Percentiles rank a stretch among this genome's conserved stretches.
phyloP scores from a whole-genome alignment of 768 basidiomycete species.

The Lactarius akahatsu region DNA sequence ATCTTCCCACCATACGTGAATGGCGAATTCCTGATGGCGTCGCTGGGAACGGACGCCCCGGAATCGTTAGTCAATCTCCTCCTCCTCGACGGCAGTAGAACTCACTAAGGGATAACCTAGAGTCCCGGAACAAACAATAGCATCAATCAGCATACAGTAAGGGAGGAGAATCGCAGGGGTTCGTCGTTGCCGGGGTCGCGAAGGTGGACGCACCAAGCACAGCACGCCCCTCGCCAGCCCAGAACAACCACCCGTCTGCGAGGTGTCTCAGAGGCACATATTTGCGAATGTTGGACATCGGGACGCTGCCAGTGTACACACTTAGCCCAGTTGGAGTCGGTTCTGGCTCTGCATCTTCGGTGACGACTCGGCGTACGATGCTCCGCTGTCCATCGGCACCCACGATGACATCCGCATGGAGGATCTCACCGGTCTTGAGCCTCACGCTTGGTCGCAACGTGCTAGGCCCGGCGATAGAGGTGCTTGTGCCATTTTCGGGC shows the following conservation, averaged over 20 bases:
- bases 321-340: conserved; percentile 31
- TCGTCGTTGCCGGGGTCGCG: not conserved
- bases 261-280: conserved; percentile 18
- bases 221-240: conserved; percentile 16
- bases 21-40: conserved; percentile 19
- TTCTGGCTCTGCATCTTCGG: conserved; percentile 35
- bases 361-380: conserved; percentile 29
- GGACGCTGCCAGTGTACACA: conserved; percentile 28
- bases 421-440: conserved; percentile 31
- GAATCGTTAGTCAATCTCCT: conserved; percentile 1
- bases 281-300: conserved; percentile 23
- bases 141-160: not conserved
- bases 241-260: conserved; percentile 21
- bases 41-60: conserved; percentile 14
- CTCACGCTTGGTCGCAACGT: conserved; percentile 28
- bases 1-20: conserved; percentile 26
- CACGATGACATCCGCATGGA: conserved; percentile 33
- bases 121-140: not conserved
- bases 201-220: conserved; percentile 9
- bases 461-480: conserved; percentile 16
- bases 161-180: not conserved
- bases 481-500: conserved; percentile 8
- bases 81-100: not conserved
- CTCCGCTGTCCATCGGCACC: conserved; percentile 34
- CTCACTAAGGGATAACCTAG: conserved; percentile 25